Evolutionary conservation across 257 asterid species (phyloP).

Genomic region (Leonotis leonurus): DNA sequence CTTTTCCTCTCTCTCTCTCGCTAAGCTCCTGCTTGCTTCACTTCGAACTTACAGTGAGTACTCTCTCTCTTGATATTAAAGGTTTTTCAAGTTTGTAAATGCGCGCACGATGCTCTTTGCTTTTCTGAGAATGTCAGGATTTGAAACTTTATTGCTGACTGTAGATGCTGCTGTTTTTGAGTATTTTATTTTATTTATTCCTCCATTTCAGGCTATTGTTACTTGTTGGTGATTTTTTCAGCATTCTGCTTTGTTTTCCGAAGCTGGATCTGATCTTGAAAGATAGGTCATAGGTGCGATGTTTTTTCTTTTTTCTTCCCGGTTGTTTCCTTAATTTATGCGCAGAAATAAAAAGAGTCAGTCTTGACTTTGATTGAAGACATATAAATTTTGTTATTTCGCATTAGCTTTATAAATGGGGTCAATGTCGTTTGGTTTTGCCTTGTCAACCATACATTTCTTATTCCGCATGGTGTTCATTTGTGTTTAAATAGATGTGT

Average conservation of each 20-base stretch:
- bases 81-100: not conserved
- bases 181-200: not conserved
- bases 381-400: not conserved
- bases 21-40: conserved; percentile 25
- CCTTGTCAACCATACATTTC: not conserved
- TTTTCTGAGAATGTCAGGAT: conserved; percentile 1
- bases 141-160: conserved; percentile 15
- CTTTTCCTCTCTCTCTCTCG: conserved; percentile 13
- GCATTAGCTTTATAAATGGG: not conserved
- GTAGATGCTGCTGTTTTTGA: conserved; percentile 10
- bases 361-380: conserved; percentile 13
- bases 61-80: conserved; percentile 2
- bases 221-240: conserved; percentile 24
- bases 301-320: not conserved
- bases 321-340: not conserved
- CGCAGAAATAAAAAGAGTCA: no score
- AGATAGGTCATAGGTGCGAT: conserved; percentile 20
- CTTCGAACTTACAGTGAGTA: conserved; percentile 43
- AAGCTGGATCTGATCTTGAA: conserved; percentile 52
- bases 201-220: conserved; percentile 4
- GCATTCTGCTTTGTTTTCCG: conserved; percentile 9
- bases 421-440: not conserved
- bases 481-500: no score
- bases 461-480: not conserved
- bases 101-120: not conserved